Base-by-base conservation (phyloP, 108 stramenopile genomes). In the Cyclostephanos tholiformis region DNA sequence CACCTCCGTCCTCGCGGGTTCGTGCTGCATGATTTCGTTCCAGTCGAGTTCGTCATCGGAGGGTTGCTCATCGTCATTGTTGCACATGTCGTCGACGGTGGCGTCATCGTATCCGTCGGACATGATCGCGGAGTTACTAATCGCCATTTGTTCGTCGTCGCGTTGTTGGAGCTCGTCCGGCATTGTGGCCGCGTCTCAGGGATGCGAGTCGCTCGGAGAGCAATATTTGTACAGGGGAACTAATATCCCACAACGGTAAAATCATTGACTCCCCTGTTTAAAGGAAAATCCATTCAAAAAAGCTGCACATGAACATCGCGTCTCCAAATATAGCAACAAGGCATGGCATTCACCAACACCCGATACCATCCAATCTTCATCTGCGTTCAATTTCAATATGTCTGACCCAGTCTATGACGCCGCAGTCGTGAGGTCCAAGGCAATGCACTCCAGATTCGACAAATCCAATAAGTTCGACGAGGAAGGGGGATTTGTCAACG, bases 1-100 rank as follows among this genome's bases (percentile, higher is more conserved):
- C n/a, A 84, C 63, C 32, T 84, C 75, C 8, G 48, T 66, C 14
- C 70, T 38, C 25, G 83, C 50, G 13, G 75, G 79, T 23, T 76
- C 75, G 63, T 65, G 69, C 43, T 72, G 49, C 32, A 46, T 52
- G 29, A 84, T 63, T 39, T 61, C 59, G n/a, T 76, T 56, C 83
- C 83, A 84, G 30, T 80, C 32, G 17, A 69, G 79, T 55, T 80
- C 79, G 26, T 79, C 74, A 23, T 82, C 75, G 8, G 27, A 66
- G 7, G 72, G 44, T n/a, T 51, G 26, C 23, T 76, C 75, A 14
- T 69, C 59, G 61, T 68, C 67, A 53, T 63, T 39, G 61, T 19
- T 19, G 61, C 53, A 19, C 9, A 16, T 4, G 53, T 10, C 53
- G 23, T 62, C 38, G 19, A 41, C 36, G 16, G 39, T 38, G 36